These are phyloP conservation scores for Boletellus dicymbophilus DNA, from an alignment of 1,284 basidiomycete species.

Conservation along the genomic window DNA sequence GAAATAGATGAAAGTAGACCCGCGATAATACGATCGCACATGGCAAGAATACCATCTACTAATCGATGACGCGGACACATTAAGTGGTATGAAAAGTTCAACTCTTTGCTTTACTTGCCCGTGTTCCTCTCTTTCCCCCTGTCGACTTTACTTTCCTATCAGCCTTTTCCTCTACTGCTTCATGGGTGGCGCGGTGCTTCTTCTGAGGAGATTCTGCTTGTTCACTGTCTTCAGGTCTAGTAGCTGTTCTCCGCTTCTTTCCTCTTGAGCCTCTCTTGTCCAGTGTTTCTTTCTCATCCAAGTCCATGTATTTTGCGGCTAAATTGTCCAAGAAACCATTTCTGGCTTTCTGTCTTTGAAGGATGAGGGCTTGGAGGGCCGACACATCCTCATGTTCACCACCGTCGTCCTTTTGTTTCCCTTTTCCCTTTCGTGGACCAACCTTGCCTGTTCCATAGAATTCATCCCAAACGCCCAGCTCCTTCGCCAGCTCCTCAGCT, in stretches of 20 bases:
- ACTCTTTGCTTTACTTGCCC: conserved; percentile 36
- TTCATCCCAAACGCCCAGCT: conserved; percentile 93
- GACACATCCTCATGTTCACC: conserved; percentile 65
- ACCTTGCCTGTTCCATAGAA: conserved; percentile 86
- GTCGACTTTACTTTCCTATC: conserved; percentile 42
- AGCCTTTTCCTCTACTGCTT: conserved; percentile 73
- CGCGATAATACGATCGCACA: conserved; percentile 9
- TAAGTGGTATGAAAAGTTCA: conserved; percentile 1
- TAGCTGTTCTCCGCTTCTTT: conserved; percentile 53
- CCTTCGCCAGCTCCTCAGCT: conserved; percentile 84
- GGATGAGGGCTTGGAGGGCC: conserved; percentile 79
- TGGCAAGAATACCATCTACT: not conserved
- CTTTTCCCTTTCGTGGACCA: conserved; percentile 60
- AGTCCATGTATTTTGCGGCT: conserved; percentile 78
- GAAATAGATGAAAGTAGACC: not conserved
- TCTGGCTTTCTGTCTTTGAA: conserved; percentile 74
- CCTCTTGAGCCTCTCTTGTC: conserved; percentile 46
- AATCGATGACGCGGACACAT: too few relatives aligned
- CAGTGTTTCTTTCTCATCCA: conserved; percentile 33
- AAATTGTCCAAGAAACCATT: conserved; percentile 76
- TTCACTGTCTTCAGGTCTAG: conserved; percentile 31
- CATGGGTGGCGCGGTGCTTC: conserved; percentile 40
- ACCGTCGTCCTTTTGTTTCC: conserved; percentile 51
- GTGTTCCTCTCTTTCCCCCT: conserved; percentile 35
- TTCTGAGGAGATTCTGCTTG: conserved; percentile 53